A percentile compares a stretch with the other conserved stretches of the same genome.
Evolutionary conservation across 805 yeast species (phyloP).

Genomic region (Millerozyma miso): DNA sequence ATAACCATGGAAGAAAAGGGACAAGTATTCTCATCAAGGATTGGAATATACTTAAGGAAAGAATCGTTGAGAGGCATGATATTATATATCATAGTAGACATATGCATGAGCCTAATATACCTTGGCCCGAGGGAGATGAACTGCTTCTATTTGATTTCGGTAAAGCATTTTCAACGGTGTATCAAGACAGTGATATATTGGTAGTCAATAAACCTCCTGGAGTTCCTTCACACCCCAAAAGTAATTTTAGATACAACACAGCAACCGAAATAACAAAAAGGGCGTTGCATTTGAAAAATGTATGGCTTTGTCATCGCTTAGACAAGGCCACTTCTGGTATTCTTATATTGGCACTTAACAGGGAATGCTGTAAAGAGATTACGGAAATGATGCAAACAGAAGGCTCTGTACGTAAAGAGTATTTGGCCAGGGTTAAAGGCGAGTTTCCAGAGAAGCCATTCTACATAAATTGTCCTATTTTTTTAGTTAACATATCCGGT

Average conservation of each 20-base stretch:
- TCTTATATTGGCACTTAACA: constrained; percentile 38
- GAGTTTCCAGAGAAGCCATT: constrained; percentile 30
- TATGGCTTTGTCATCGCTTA: constrained; percentile 47
- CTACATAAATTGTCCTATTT: constrained; percentile 37
- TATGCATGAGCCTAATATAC: constrained; percentile 44
- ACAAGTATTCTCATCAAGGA: constrained; percentile 17
- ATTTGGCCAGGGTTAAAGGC: constrained; percentile 43
- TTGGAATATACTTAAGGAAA: constrained; percentile 9
- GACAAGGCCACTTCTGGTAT: constrained; percentile 53
- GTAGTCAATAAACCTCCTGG: constrained; percentile 53
- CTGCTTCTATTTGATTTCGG: not conserved
- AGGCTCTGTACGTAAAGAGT: constrained; percentile 32
- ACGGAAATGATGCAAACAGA: constrained; percentile 24
- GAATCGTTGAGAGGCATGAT: constrained; percentile 20
- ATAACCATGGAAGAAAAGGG: constrained; percentile 17
- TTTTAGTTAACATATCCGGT: constrained; percentile 30
- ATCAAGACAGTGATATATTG: constrained; percentile 32
- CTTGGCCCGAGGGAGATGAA: constrained; percentile 9
- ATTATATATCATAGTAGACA: constrained; percentile 29
- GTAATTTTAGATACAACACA: constrained; percentile 40
- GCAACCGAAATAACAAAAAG: constrained; percentile 38
- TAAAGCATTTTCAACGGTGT: constrained; percentile 20
- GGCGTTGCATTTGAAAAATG: constrained; percentile 19
- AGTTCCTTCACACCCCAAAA: constrained; percentile 51
- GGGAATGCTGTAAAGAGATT: constrained; percentile 30